Evolutionary conservation across 2,329 filamentous ascomycete genomes (phyloP).

Genomic region (Sclerotinia subarctica): DNA sequence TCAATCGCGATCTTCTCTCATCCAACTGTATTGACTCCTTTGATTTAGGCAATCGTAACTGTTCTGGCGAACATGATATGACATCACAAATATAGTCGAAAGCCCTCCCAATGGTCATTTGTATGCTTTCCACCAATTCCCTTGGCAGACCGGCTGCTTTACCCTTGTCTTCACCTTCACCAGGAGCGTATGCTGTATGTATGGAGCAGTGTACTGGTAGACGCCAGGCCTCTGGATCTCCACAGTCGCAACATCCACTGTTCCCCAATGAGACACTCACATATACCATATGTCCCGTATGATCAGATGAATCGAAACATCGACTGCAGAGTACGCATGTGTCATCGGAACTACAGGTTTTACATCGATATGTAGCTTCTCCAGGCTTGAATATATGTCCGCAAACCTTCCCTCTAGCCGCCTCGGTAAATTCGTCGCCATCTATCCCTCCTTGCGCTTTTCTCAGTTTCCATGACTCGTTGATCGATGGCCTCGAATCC

Average conservation of each 20-base stretch:
- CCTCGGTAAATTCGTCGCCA: slow-evolving; percentile 90
- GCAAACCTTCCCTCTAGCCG: slow-evolving; percentile 87
- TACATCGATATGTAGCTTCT: slow-evolving; percentile 91
- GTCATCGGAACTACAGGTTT: slow-evolving; percentile 90
- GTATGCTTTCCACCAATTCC: slow-evolving; percentile 73
- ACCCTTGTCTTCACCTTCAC: slow-evolving; percentile 56
- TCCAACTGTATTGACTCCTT: slow-evolving; percentile 76
- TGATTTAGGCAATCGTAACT: slow-evolving; percentile 82
- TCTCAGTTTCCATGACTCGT: slow-evolving; percentile 68
- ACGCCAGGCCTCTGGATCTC: slow-evolving; percentile 92
- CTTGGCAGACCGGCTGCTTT: slow-evolving; percentile 62
- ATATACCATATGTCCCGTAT: slow-evolving; percentile 87
- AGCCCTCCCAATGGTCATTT: slow-evolving; percentile 78
- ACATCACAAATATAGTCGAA: slow-evolving; percentile 98
- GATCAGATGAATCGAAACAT: slow-evolving; percentile 94
- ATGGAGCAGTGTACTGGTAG: slow-evolving; percentile 88
- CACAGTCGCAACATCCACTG: slow-evolving; percentile 95
- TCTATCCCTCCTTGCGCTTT: slow-evolving; percentile 90
- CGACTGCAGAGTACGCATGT: slow-evolving; percentile 92
- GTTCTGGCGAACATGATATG: slow-evolving; percentile 95
- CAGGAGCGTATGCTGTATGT: slow-evolving; percentile 64
- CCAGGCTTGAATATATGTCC: slow-evolving; percentile 96
- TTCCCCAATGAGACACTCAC: slow-evolving; percentile 87
- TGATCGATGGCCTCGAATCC: slow-evolving; percentile 51
- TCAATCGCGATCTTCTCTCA: slow-evolving; percentile 74